Evolutionary conservation across 2,329 filamentous ascomycete genomes (phyloP), one percentile per base, ranked within the genome.

Genomic region (Laburnicola sp.): DNA sequence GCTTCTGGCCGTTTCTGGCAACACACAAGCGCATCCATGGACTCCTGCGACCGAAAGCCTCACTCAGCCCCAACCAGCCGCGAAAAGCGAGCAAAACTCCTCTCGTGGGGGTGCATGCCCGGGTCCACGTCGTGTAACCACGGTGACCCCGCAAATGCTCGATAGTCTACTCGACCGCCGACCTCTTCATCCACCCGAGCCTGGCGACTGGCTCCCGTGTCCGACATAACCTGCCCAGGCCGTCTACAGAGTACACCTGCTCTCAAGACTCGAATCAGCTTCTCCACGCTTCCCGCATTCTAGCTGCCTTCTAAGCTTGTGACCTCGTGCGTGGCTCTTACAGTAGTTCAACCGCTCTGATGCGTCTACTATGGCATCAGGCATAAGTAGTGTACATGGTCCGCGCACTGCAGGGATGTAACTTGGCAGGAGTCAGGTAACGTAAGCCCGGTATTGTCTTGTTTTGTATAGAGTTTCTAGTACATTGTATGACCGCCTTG

Each of bases 91-190:
- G 8, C 21, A 26, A 34, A 10, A 25, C n/a, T 21, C 11, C 48
- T 31, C 32, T 43, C 42, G 43, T 46, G 50, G 50, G 45, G 50
- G 51, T 45, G 40, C 40, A 32, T 22, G 16, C 16, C 16, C 16
- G 16, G 16, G 16, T 16, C 16, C 16, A 16, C 16, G 30, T 34
- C 23, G 48, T 45, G 40, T 27, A 34, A 48, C 44, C 56, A 52
- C 53, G 54, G 51, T 34, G 48, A 59, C 56, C 56, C 56, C 56
- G 56, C 56, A 59, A 56, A 48, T 22, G 22, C 16, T 28, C 30
- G 48, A 47, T 34, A 46, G 32, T 23, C 45, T 38, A 50, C 46
- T 44, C 35, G 36, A 38, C 47, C 32, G 31, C 42, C 45, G 34
- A 45, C 28, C 9, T 41, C 30, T 47, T 47, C 46, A 50, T 53